Percentiles rank a stretch among this genome's conserved stretches.
phyloP scores from a whole-genome alignment of 371 early-diverging fungal species.

The Mortierella sp. region DNA sequence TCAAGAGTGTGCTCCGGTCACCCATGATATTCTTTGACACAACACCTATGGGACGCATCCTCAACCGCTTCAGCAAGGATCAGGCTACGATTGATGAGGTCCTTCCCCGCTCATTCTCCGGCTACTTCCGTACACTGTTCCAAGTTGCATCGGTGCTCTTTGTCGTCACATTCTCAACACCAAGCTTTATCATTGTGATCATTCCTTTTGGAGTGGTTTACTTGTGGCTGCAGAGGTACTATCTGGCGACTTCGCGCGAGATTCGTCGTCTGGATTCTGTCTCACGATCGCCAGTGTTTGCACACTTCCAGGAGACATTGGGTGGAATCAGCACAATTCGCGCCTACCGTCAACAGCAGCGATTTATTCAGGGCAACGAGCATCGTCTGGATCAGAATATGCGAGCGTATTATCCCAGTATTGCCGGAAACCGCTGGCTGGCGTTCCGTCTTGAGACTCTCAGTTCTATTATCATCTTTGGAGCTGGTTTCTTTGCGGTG shows the following conservation, averaged over 20 bases:
- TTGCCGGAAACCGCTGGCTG: neutral
- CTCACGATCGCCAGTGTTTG: too few relatives aligned
- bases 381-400: neutral
- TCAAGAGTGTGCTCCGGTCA: slow-evolving; percentile 63
- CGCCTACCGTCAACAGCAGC: neutral
- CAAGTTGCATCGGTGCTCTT: neutral
- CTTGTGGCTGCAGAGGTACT: neutral
- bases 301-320: neutral
- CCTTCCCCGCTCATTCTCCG: neutral
- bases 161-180: neutral
- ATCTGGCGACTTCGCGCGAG: neutral
- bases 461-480: neutral
- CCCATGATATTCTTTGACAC: slow-evolving; percentile 61
- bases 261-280: too few relatives aligned
- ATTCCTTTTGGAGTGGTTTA: neutral
- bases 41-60: neutral
- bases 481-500: neutral
- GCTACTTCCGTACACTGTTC: too few relatives aligned
- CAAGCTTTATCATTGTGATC: neutral
- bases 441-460: neutral
- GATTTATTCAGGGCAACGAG: neutral
- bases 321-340: slow-evolving; percentile 1
- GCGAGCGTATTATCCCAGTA: neutral
- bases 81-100: neutral
- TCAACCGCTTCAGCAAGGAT: neutral